These are phyloP conservation scores for Diplodia corticola DNA, from an alignment of 2,329 filamentous ascomycete species.

Conservation along the genomic window DNA sequence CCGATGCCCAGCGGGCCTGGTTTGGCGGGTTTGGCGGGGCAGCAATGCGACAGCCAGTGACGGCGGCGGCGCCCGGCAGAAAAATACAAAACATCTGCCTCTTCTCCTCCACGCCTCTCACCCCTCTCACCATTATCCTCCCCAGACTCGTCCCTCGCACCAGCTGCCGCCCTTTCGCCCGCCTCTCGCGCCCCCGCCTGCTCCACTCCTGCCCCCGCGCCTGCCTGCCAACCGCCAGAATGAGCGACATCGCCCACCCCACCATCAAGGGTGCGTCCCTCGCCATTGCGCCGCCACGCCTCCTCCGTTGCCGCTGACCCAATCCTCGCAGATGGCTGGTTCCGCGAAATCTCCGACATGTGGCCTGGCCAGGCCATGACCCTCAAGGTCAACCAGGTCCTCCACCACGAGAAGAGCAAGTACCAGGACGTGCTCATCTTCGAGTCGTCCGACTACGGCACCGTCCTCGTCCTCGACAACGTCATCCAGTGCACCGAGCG, in stretches of 20 bases:
- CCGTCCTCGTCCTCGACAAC: conserved; percentile 94
- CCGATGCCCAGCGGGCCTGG: neutral
- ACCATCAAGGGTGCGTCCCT: conserved; percentile 68
- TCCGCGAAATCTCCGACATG: conserved; percentile 98
- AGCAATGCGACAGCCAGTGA: neutral
- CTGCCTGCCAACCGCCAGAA: conserved; percentile 44
- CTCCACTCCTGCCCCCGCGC: neutral
- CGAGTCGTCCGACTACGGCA: conserved; percentile 95
- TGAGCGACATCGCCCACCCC: conserved; percentile 72
- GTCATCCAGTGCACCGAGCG: conserved; percentile 99
- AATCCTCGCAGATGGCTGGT: conserved; percentile 86
- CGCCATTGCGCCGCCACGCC: neutral
- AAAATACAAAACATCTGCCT: conserved; percentile 18
- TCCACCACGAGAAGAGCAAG: conserved; percentile 98
- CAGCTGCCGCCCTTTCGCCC: neutral
- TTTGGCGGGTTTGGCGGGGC: neutral
- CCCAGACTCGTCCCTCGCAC: conserved; percentile 3
- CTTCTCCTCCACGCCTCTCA: neutral
- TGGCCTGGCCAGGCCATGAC: conserved; percentile 96
- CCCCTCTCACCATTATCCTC: too few relatives aligned
- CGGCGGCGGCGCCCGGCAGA: conserved; percentile 11
- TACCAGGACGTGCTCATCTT: conserved; percentile 99
- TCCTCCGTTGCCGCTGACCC: too few relatives aligned
- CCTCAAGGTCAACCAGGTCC: conserved; percentile 92
- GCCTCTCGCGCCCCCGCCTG: neutral